phyloP scores from a whole-genome alignment of 129 eudicot species.

The Sambucus nigra region DNA sequence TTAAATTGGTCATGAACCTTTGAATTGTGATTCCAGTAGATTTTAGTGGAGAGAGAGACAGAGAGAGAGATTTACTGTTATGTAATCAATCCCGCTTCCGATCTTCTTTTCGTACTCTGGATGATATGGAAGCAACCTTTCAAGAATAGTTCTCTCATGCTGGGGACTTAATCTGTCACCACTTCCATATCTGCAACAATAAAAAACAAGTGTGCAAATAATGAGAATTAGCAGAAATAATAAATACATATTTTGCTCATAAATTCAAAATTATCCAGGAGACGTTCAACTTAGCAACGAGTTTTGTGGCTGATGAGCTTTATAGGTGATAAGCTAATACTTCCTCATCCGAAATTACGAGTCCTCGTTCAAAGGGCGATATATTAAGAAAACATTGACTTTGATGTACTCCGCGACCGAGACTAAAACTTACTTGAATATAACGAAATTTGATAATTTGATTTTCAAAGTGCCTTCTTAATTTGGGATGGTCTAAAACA shows the following conservation, averaged over 20 bases:
- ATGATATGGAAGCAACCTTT: conserved; percentile 86
- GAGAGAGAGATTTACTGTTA: conserved; percentile 53
- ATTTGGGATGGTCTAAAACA: too few relatives aligned
- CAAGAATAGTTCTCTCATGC: conserved; percentile 69
- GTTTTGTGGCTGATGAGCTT: neutral
- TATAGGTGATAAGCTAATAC: too few relatives aligned
- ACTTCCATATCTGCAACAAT: conserved; percentile 50
- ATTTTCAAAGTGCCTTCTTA: too few relatives aligned
- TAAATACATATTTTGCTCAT: neutral
- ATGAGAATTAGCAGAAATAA: conserved; percentile 1
- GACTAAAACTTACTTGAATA: too few relatives aligned
- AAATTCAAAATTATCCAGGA: neutral
- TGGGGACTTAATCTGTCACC: conserved; percentile 79
- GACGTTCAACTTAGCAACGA: neutral
- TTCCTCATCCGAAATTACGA: too few relatives aligned
- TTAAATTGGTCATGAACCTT: too few relatives aligned
- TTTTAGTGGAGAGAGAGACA: conserved; percentile 14
- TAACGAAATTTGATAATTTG: too few relatives aligned
- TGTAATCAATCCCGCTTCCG: conserved; percentile 80
- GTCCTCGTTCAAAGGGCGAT: too few relatives aligned
- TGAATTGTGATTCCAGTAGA: neutral
- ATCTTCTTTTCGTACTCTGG: conserved; percentile 82
- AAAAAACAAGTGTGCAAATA: conserved; percentile 10
- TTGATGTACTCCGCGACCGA: too few relatives aligned
- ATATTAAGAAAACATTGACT: too few relatives aligned